These are phyloP conservation scores for Exophiala alcalophila DNA, from an alignment of 2,329 filamentous ascomycete genomes.

Conservation along the genomic window DNA sequence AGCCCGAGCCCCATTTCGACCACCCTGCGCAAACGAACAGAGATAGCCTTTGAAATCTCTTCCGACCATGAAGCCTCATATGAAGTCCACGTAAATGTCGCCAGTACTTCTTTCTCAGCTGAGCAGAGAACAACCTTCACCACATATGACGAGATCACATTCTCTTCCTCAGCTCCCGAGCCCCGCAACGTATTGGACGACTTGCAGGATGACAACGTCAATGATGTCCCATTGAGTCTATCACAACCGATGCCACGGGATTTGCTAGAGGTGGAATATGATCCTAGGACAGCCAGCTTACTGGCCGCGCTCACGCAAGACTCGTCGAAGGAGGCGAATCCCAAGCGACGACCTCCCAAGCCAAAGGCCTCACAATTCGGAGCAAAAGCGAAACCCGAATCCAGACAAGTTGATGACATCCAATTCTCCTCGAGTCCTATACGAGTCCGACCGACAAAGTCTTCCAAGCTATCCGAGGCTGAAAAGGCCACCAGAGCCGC, in stretches of 20 bases:
- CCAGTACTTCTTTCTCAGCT: not conserved
- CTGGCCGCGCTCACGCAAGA: slow-evolving; percentile 36
- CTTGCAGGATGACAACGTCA: slow-evolving; percentile 36
- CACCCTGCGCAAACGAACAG: not conserved
- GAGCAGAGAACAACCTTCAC: not conserved
- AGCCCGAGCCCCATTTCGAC: slow-evolving; percentile 17
- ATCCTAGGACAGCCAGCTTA: slow-evolving; percentile 41
- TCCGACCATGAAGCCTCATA: slow-evolving; percentile 18
- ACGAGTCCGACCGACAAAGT: slow-evolving; percentile 27
- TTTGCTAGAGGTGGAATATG: slow-evolving; percentile 35
- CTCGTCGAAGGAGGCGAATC: slow-evolving; percentile 15
- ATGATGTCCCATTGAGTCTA: slow-evolving; percentile 27
- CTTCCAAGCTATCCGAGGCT: slow-evolving; percentile 1
- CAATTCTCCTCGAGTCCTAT: slow-evolving; percentile 41
- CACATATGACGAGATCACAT: slow-evolving; percentile 41
- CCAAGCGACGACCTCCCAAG: slow-evolving; percentile 7
- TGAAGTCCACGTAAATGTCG: not conserved
- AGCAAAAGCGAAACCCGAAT: slow-evolving; percentile 11
- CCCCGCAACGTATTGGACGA: slow-evolving; percentile 38
- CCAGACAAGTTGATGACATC: slow-evolving; percentile 23
- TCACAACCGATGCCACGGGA: slow-evolving; percentile 14
- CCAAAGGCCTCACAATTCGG: slow-evolving; percentile 22
- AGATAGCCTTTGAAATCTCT: slow-evolving; percentile 18
- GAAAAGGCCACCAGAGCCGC: slow-evolving; percentile 27
- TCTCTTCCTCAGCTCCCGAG: slow-evolving; percentile 42